Evolutionary conservation across 805 yeast species (phyloP).

Genomic region (Nematodospora valgi): DNA sequence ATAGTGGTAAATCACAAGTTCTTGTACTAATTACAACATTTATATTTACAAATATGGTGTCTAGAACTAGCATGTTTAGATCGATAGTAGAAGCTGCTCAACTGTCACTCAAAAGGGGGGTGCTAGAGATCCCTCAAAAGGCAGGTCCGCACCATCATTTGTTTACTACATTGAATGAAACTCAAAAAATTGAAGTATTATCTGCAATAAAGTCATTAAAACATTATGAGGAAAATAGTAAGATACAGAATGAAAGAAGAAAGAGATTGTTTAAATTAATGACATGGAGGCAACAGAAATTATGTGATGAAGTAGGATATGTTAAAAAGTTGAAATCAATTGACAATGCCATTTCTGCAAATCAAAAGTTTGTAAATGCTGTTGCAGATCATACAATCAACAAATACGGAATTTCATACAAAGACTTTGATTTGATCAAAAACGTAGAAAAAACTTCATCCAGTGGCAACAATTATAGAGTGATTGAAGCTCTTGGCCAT

Average conservation of each 20-base stretch:
- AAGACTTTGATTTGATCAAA: slow-evolving; percentile 23
- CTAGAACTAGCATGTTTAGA: slow-evolving; percentile 22
- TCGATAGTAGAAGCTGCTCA: slow-evolving; percentile 7
- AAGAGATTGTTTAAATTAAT: slow-evolving; percentile 42
- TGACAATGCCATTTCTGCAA: slow-evolving; percentile 45
- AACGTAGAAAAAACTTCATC: slow-evolving; percentile 5
- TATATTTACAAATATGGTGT: slow-evolving; percentile 30
- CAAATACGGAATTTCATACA: slow-evolving; percentile 41
- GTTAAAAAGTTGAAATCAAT: slow-evolving; percentile 46
- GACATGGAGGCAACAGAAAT: slow-evolving; percentile 54
- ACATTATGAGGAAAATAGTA: slow-evolving; percentile 37
- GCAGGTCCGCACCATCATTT: slow-evolving; percentile 7
- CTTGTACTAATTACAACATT: slow-evolving; percentile 28
- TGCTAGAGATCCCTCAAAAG: slow-evolving; percentile 1
- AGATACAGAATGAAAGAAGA: slow-evolving; percentile 44
- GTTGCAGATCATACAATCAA: slow-evolving; percentile 45
- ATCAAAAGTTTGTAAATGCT: slow-evolving; percentile 44
- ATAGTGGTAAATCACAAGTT: slow-evolving; percentile 17
- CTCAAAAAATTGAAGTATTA: slow-evolving; percentile 27
- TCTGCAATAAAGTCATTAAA: slow-evolving; percentile 48
- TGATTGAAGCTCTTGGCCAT: slow-evolving; percentile 72
- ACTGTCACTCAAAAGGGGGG: not conserved
- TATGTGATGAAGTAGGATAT: slow-evolving; percentile 54
- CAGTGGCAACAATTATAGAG: slow-evolving; percentile 23
- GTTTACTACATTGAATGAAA: slow-evolving; percentile 16